phyloP scores from a whole-genome alignment of 2,329 filamentous ascomycete genomes.

The Triangularia setosa region DNA sequence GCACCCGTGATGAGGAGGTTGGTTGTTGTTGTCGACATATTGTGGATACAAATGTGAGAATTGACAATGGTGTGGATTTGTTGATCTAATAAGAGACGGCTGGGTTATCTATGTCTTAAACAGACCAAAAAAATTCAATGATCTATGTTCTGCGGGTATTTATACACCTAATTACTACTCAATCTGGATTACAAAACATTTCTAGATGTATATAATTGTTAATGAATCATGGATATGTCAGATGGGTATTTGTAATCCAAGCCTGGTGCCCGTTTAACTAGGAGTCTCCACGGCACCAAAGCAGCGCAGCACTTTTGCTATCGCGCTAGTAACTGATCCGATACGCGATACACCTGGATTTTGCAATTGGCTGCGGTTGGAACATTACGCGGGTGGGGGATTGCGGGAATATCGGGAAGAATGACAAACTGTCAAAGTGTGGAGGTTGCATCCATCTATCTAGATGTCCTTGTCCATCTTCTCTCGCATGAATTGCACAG shows the following conservation, averaged over 20 bases:
- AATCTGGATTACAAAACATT: not conserved
- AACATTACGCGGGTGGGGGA: not conserved
- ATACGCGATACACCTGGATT: no score
- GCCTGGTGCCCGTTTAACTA: not conserved
- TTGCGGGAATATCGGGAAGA: not conserved
- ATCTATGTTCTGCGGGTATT: no score
- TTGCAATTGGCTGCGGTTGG: not conserved
- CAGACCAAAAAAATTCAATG: no score
- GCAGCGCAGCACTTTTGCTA: not conserved
- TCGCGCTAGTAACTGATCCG: not conserved
- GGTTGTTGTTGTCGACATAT: conserved; percentile 1
- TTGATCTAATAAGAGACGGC: no score
- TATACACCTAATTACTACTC: no score
- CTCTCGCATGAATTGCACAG: conserved; percentile 18
- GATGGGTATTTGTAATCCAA: not conserved
- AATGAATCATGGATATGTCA: no score
- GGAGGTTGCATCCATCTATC: not conserved
- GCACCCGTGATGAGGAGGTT: conserved; percentile 36
- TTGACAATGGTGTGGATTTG: no score
- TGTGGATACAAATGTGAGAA: not conserved
- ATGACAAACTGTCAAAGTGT: not conserved
- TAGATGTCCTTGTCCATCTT: conserved; percentile 10
- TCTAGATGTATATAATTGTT: not conserved
- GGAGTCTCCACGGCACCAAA: not conserved
- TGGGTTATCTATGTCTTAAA: no score